Percentiles rank a stretch among this genome's conserved stretches.
Evolutionary conservation across 78 protist species (phyloP).

Genomic region (Dictyostelium capitatum): DNA sequence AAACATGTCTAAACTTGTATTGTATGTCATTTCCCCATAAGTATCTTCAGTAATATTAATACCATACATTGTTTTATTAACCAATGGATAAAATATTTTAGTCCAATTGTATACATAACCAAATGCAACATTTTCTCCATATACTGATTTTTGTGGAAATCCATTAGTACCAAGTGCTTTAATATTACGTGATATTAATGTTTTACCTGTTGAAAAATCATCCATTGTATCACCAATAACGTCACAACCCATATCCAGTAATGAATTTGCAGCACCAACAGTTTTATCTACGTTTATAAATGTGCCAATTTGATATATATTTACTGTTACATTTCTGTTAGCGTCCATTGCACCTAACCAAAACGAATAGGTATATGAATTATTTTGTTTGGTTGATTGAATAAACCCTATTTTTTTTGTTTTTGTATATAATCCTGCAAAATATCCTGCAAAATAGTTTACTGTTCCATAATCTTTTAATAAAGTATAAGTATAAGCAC

Average conservation of each 20-base stretch:
- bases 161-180: conserved; percentile 60
- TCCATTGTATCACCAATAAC: conserved; percentile 32
- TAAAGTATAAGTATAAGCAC: too few species aligned
- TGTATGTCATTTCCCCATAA: not conserved
- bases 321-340: not conserved
- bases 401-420: not conserved
- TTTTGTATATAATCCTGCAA: conserved; percentile 6
- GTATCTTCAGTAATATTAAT: not conserved
- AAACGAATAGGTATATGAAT: conserved; percentile 8
- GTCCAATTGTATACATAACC: conserved; percentile 59
- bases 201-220: conserved; percentile 18
- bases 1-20: not conserved
- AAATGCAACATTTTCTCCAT: conserved; percentile 18
- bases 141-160: conserved; percentile 4
- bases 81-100: not conserved
- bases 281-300: not conserved
- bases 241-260: conserved; percentile 25
- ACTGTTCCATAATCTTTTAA: too few species aligned
- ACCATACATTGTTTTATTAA: not conserved
- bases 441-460: conserved; percentile 28
- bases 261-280: conserved; percentile 2
- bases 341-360: not conserved
- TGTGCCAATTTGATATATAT: conserved; percentile 3
- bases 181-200: not conserved
- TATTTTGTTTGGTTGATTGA: not conserved